Base-by-base conservation (phyloP, 129 eudicot species). In the Smallanthus sonchifolius region DNA sequence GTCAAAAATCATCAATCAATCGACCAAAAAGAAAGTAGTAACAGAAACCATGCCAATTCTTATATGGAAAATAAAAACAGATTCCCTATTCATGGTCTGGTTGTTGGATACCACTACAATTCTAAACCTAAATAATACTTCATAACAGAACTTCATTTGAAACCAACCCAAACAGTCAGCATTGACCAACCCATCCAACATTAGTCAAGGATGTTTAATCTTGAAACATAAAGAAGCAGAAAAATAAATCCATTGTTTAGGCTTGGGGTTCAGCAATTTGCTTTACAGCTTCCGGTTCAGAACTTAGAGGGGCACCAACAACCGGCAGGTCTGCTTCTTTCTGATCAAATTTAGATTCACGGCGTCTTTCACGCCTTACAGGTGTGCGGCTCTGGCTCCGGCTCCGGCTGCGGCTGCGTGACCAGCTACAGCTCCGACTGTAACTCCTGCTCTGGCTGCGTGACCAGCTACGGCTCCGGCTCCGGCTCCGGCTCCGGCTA, bases 401-500 rank as follows among this genome's bases (percentile, higher is more conserved):
- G 57, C 83, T 81, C 13, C 75, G 68, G 16, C 39, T 28, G 13
- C 77, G 47, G 62, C 96, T 84, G 3, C 78, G 69, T 55, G 62
- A 55, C 32, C 79, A 34, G 62, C 92, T 82, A 0, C 78, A 82
- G 47, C 87, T 28, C 16, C 77, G 42, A 49, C 92, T 82, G 0
- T 64, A 80, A 49, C 86, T 78, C 19, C 88, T 42, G 73, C 96
- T 87, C 72, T 86, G 47, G 62, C 96, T 84, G 3, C 78, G 69
- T 55, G 62, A 55, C 32, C 79, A 34, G 62, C 92, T 82, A 0
- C 78, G 83, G 47, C 87, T 79, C 63, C 87, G 17, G 67, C 96
- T 90, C 20, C 82, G 4, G 59, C 96, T 86, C 10, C 88, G 17
- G 57, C 92, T 92, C 3, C 79, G 42, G 84, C 97, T 89, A 24